Evolutionary conservation across 78 protist genomes (phyloP), one percentile per base, ranked within the genome.

Genomic region (Emiliania huxleyi): DNA sequence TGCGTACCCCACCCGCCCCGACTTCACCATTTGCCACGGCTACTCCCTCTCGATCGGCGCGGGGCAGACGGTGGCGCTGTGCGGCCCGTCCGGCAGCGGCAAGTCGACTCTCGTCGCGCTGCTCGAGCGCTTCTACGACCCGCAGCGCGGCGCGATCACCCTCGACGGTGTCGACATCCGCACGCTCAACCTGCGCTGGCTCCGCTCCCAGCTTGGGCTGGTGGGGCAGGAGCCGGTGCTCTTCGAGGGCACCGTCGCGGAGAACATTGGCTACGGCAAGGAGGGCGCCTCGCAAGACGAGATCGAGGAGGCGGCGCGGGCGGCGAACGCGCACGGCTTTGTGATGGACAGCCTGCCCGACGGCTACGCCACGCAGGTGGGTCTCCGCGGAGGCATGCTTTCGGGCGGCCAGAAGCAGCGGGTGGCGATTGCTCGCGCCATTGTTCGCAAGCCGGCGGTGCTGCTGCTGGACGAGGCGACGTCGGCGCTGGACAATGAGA

Each of bases 331-430:
- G 19, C 98, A 98, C 91, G 94, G 95, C 55, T 97, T 98, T 92
- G 96, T 99, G 91, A 25, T 84, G 0, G 42, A 83, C 22, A 45
- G 62, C 38, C 89, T 97, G n/a, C 97, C 97, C 29, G 77, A 77
- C 49, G 97, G 93, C 8, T 96, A 93, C 56, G 94, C 94, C 75
- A 98, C 98, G 11, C 40, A 45, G 22, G 98, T 98, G 46, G 99
- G 99, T 35, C 98, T 96, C 69, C 83, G 97, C 25, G 99, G 98
- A 11, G 92, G 92, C 40, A 90, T 81, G 91, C 95, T 99, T 42
- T 91, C 96, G 40, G 99, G 99, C 75, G 99, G 99, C 75, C 98
- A 98, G 94, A 96, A 96, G 97, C 98, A 98, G 91, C 93, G 98
- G 73, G 91, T 98, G 85, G 98, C 98, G 23, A 96, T 98, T 33